These are phyloP conservation scores for Talaromyces trachyspermus DNA, from an alignment of 495 filamentous ascomycete species.

Conservation along the genomic window DNA sequence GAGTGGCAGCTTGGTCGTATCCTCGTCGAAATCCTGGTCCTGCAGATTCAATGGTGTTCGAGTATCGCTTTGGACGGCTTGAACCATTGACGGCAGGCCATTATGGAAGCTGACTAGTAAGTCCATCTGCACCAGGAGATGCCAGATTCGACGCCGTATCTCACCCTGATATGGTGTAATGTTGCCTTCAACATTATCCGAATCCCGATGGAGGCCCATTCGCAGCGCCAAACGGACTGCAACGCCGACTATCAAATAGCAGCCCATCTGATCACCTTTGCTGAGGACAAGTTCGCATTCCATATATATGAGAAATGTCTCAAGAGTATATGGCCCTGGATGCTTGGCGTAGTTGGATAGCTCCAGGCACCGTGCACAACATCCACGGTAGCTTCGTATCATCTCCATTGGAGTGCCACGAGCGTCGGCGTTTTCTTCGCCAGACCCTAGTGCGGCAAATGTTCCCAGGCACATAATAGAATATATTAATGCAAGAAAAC, in stretches of 20 bases:
- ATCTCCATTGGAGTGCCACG: background rate
- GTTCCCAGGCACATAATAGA: background rate
- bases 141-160: constrained; percentile 26
- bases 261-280: constrained; percentile 21
- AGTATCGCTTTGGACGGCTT: constrained; percentile 24
- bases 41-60: constrained; percentile 23
- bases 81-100: constrained; percentile 29
- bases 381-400: background rate
- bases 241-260: constrained; percentile 87
- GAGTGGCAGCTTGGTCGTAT: constrained; percentile 18
- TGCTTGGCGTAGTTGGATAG: background rate
- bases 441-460: background rate
- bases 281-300: background rate
- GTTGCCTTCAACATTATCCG: constrained; percentile 12
- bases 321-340: background rate
- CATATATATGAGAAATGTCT: background rate
- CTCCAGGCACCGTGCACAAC: background rate
- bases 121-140: constrained; percentile 36
- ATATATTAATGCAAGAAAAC: background rate
- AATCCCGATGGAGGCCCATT: constrained; percentile 73
- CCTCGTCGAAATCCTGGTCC: constrained; percentile 26
- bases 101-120: constrained; percentile 27
- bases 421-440: background rate
- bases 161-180: constrained; percentile 22
- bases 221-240: constrained; percentile 79